Evolutionary conservation across 2,329 filamentous ascomycete species (phyloP).

Genomic region (Colletotrichum filicis): DNA sequence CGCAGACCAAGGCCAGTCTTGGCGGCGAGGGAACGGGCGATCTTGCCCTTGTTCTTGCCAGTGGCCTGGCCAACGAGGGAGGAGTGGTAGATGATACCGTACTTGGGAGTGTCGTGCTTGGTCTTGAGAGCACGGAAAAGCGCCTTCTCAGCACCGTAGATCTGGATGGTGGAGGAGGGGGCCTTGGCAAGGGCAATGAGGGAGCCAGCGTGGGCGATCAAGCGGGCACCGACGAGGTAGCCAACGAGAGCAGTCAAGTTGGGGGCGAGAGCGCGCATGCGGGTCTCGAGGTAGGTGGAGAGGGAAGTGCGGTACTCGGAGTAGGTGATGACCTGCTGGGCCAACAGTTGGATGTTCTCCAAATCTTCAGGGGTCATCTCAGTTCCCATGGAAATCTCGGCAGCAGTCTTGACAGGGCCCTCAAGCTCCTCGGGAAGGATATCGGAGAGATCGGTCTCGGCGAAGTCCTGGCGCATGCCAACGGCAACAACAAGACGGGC

Average conservation of each 20-base stretch:
- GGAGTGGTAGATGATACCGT: conserved; percentile 93
- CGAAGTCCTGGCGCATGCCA: conserved; percentile 87
- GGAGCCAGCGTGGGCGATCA: conserved; percentile 95
- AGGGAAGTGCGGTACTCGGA: conserved; percentile 91
- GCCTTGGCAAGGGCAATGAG: conserved; percentile 95
- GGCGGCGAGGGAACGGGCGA: conserved; percentile 93
- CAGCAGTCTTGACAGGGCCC: conserved; percentile 88
- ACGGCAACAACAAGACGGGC: conserved; percentile 87
- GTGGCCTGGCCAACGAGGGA: conserved; percentile 96
- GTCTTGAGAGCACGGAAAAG: conserved; percentile 98
- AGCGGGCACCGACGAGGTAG: conserved; percentile 90
- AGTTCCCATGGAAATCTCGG: conserved; percentile 98
- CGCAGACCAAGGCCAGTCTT: conserved; percentile 94
- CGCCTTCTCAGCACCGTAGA: conserved; percentile 97
- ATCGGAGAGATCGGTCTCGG: conserved; percentile 82
- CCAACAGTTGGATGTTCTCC: conserved; percentile 90
- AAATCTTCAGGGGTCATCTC: conserved; percentile 95
- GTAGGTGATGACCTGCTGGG: conserved; percentile 92
- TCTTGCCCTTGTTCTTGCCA: conserved; percentile 99
- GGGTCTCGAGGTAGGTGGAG: conserved; percentile 86
- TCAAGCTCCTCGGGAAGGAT: conserved; percentile 97
- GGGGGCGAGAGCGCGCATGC: conserved; percentile 96
- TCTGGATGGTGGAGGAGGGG: conserved; percentile 95
- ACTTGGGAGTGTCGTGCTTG: conserved; percentile 99
- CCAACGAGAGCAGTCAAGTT: conserved; percentile 95